Evolutionary conservation across 2,329 filamentous ascomycete species (phyloP), one percentile per base, ranked within the genome.

Genomic region (Trichoderma asperellum): DNA sequence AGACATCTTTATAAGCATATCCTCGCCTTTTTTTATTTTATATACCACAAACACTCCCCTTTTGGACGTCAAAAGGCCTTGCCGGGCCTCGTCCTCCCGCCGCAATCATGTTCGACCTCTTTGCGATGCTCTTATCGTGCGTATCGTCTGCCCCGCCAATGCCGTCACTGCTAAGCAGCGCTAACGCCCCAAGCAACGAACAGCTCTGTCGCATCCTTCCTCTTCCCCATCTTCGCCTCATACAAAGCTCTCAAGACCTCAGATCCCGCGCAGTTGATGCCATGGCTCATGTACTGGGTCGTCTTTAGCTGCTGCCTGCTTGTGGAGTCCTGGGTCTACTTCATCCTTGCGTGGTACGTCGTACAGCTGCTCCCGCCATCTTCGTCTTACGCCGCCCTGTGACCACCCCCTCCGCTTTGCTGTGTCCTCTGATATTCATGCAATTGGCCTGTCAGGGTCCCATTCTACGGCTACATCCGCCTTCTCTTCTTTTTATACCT

Each of bases 251-350:
- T 99, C 77, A 95, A 96, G 82, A 94, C 93, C 18, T 91, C 92
- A 64, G 93, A 97, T 80, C 94, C 94, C 2, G 91, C 93, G 47
- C 90, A 96, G 78, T 87, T 97, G 70, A 93, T 93, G 72, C 95
- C 95, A 90, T 99, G 96, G 96, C 88, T 98, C 73, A 98, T 98
- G 92, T 99, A 98, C 87, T 99, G 95, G 92, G 93, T 97, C 71
- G 93, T 97, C 29, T 88, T 97, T 73, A 92, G 92, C 71, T 91
- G 92, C 79, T 88, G 90, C 75, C 85, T 94, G 68, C 87, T 96
- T 71, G 88, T 90, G 80, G 96, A 98, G 83, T 94, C 91, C 58
- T 97, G 94, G 88, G 89, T 92, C 68, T 89, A 91, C 75, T 97
- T 95, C 82, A 90, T 98, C 76, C 87, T 98, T 58, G 87, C 87